Conservation (phyloP, 2,329 filamentous ascomycete species). For the Thyridium curvatum region DNA sequence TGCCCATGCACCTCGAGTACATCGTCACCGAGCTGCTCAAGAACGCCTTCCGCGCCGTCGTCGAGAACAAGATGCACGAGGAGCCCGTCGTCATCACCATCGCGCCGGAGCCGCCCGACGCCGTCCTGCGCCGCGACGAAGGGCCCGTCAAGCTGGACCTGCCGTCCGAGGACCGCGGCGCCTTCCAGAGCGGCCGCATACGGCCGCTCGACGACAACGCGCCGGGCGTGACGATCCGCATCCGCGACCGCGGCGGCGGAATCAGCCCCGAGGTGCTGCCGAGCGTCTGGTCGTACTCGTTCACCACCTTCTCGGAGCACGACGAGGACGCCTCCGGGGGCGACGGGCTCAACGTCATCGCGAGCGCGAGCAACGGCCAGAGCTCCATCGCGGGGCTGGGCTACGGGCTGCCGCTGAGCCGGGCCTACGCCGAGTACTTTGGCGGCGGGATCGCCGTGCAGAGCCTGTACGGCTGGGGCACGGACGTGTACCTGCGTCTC, state of each 20-base stretch:
- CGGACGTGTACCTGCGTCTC: slow-evolving; percentile 60
- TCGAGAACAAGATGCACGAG: slow-evolving; percentile 72
- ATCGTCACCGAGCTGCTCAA: slow-evolving; percentile 95
- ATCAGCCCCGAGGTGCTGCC: slow-evolving; percentile 78
- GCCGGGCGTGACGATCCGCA: slow-evolving; percentile 88
- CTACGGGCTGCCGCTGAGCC: slow-evolving; percentile 83
- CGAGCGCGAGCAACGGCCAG: slow-evolving; percentile 61
- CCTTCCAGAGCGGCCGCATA: slow-evolving; percentile 36
- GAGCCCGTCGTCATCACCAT: slow-evolving; percentile 91
- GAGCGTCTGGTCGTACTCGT: slow-evolving; percentile 95
- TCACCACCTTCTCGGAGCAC: slow-evolving; percentile 84
- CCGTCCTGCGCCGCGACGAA: slow-evolving; percentile 3
- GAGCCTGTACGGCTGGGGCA: slow-evolving; percentile 89
- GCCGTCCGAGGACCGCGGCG: slow-evolving; percentile 30
- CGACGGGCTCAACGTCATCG: slow-evolving; percentile 70
- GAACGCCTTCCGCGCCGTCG: slow-evolving; percentile 89
- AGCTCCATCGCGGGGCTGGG: slow-evolving; percentile 89
- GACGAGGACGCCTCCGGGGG: slow-evolving; percentile 35
- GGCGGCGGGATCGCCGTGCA: slow-evolving; percentile 93
- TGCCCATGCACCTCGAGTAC: slow-evolving; percentile 95
- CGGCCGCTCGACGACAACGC: slow-evolving; percentile 56
- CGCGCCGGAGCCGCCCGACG: slow-evolving; percentile 54
- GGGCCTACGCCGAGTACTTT: slow-evolving; percentile 97
- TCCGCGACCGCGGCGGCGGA: slow-evolving; percentile 90
- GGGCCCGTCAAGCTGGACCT: slow-evolving; percentile 22